A percentile compares a stretch with the other conserved stretches of the same genome.
phyloP scores from a whole-genome alignment of 116 monocot genomes.

The Trichopus zeylanicus region DNA sequence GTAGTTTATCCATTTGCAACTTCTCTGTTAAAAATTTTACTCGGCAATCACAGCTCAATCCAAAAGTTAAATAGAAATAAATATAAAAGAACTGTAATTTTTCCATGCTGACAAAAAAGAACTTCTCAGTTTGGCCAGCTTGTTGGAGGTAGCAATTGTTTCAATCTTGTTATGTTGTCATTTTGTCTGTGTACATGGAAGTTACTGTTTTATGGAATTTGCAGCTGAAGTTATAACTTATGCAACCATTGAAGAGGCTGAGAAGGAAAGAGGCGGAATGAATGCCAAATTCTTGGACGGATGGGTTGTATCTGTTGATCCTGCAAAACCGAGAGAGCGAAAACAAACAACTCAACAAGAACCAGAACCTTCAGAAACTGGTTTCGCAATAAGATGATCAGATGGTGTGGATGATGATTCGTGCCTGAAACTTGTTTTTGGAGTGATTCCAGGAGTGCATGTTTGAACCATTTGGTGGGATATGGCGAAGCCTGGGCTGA shows the following conservation, averaged over 20 bases:
- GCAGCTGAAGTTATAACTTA: constrained; percentile 83
- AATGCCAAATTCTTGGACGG: constrained; percentile 90
- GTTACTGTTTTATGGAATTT: not conserved
- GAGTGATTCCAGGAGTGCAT: no score
- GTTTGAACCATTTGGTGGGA: no score
- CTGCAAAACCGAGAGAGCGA: constrained; percentile 72
- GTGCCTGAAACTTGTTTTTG: no score
- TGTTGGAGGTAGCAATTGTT: constrained; percentile 46
- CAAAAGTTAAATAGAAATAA: no score
- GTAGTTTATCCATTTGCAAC: no score
- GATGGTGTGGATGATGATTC: constrained; percentile 91
- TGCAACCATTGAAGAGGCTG: constrained; percentile 68
- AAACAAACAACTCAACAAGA: constrained; percentile 20
- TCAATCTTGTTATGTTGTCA: not conserved
- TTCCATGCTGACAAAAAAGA: no score
- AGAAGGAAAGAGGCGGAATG: constrained; percentile 72
- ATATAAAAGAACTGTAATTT: no score
- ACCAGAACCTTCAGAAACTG: constrained; percentile 21
- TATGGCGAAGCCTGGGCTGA: no score
- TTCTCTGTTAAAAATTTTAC: no score
- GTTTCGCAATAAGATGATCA: constrained; percentile 69
- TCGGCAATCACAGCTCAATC: no score
- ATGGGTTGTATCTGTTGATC: constrained; percentile 95
- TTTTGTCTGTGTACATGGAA: not conserved
- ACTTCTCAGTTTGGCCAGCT: constrained; percentile 60